phyloP scores from a whole-genome alignment of 2,329 filamentous ascomycete genomes.

The Paraphoma chrysanthemicola region DNA sequence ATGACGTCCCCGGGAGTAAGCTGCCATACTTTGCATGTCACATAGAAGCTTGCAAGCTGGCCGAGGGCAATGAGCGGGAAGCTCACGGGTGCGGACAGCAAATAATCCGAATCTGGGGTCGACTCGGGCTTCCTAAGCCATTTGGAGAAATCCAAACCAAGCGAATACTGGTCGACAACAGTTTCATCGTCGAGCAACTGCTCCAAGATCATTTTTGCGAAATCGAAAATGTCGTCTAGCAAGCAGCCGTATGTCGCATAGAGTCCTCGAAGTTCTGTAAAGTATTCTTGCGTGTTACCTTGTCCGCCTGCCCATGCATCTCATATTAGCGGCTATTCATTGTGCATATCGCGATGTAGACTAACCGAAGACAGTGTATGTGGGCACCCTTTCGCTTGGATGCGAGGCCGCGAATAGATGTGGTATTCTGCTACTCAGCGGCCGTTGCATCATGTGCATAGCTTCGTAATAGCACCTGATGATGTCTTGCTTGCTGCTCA shows the following conservation, averaged over 20 bases:
- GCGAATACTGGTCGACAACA: slow-evolving; percentile 15
- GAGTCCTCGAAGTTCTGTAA: slow-evolving; percentile 29
- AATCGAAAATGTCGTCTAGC: slow-evolving; percentile 17
- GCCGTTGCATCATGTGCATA: slow-evolving; percentile 10
- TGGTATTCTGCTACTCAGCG: slow-evolving; percentile 5
- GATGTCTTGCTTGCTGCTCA: slow-evolving; percentile 14
- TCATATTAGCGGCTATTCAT: slow-evolving; percentile 10
- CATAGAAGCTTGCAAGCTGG: slow-evolving; percentile 34
- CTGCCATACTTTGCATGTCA: slow-evolving; percentile 30
- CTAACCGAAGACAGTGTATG: not conserved
- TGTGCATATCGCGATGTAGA: not conserved
- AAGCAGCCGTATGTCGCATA: slow-evolving; percentile 31
- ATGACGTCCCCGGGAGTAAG: slow-evolving; percentile 41
- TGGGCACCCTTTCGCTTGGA: slow-evolving; percentile 4
- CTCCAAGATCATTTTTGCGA: slow-evolving; percentile 14
- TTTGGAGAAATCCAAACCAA: slow-evolving; percentile 33
- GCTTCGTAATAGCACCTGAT: slow-evolving; percentile 20
- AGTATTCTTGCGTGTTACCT: slow-evolving; percentile 34
- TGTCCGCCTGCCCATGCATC: slow-evolving; percentile 35
- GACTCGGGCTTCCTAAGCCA: slow-evolving; percentile 34
- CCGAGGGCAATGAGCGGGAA: slow-evolving; percentile 49
- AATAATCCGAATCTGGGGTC: slow-evolving; percentile 39
- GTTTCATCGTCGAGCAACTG: slow-evolving; percentile 15
- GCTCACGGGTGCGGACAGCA: slow-evolving; percentile 48
- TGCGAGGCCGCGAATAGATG: slow-evolving; percentile 17